Percentiles rank a stretch among this genome's conserved stretches.
phyloP scores from a whole-genome alignment of 805 yeast genomes.

The Metschnikowia proteae region DNA sequence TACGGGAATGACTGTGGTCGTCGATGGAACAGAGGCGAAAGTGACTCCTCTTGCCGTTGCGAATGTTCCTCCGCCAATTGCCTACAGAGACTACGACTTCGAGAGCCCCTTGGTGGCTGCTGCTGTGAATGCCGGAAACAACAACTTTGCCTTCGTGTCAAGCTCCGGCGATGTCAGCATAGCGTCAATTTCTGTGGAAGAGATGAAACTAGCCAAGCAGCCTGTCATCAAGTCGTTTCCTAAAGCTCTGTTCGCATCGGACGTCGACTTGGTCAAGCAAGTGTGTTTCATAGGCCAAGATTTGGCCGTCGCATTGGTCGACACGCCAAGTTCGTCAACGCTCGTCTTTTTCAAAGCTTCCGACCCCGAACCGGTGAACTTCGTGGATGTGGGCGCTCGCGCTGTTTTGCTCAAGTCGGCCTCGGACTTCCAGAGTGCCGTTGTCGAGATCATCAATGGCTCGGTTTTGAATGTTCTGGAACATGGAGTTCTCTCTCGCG shows the following conservation, averaged over 20 bases:
- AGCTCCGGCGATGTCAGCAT: slow-evolving; percentile 30
- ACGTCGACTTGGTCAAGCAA: slow-evolving; percentile 55
- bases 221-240: slow-evolving; percentile 40
- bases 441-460: slow-evolving; percentile 64
- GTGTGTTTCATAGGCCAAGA: slow-evolving; percentile 52
- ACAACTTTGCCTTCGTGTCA: slow-evolving; percentile 54
- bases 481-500: slow-evolving; percentile 25
- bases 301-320: slow-evolving; percentile 55
- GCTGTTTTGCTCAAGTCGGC: slow-evolving; percentile 54
- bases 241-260: slow-evolving; percentile 31
- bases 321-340: slow-evolving; percentile 48
- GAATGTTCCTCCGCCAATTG: slow-evolving; percentile 92
- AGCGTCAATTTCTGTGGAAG: slow-evolving; percentile 44
- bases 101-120: slow-evolving; percentile 54
- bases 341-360: slow-evolving; percentile 48
- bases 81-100: slow-evolving; percentile 61
- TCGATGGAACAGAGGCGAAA: slow-evolving; percentile 69
- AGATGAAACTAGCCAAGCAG: slow-evolving; percentile 45
- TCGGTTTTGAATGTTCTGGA: slow-evolving; percentile 41
- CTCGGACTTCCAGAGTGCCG: slow-evolving; percentile 48
- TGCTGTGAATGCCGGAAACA: slow-evolving; percentile 61
- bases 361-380: slow-evolving; percentile 22
- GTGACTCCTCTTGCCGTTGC: slow-evolving; percentile 82
- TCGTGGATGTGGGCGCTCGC: slow-evolving; percentile 27
- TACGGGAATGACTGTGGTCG: slow-evolving; percentile 72